Evolutionary conservation across 345 rosid genomes (phyloP), one percentile per base, ranked within the genome.

Genomic region (Populus ilicifolia): DNA sequence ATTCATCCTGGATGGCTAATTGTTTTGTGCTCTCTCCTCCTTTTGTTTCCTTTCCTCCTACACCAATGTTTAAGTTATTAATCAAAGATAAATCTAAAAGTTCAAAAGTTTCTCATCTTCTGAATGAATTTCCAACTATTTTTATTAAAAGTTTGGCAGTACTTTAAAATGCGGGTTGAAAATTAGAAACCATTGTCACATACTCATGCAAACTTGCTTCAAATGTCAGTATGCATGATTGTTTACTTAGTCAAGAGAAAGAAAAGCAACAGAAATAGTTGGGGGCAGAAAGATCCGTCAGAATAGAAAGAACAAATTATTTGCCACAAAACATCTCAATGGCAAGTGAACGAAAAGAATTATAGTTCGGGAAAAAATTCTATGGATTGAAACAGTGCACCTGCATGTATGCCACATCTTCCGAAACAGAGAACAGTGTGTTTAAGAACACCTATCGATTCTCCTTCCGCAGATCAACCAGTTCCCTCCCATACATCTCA

Each of bases 381-480:
- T 59, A 59, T 59, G 27, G 64, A 59, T 23, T 35, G 66, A 27
- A 38, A 29, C 50, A 46, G 61, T 54, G 67, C 82, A 93, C 98
- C 95, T 94, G 98, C 90, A 92, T 91, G 83, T 84, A 94, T 44
- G 97, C 97, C 80, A 94, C 93, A 70, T 95, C 98, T 84, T 94
- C 98, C 52, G 98, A 94, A 76, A 94, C 98, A 52, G 98, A 94
- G 83, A 94, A 94, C 25, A 94, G 83, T 5, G 98, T 94, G 81
- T 94, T 93, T 79, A 94, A 93, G 79, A 94, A 94, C 80, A 84
- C 98, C 98, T 98, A 94, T 56, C 90, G 94, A 75, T 83, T 86
- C 86, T 93, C 91, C 80, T 93, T 95, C 80, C 98, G 94, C 76
- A 95, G 84, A 82, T 91, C 99, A 81, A 95, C 94, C 74, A 91